Percentiles rank a stretch among this genome's conserved stretches.
These are phyloP conservation scores for Trapa incisa DNA, from an alignment of 345 rosid genomes.

Conservation along the genomic window DNA sequence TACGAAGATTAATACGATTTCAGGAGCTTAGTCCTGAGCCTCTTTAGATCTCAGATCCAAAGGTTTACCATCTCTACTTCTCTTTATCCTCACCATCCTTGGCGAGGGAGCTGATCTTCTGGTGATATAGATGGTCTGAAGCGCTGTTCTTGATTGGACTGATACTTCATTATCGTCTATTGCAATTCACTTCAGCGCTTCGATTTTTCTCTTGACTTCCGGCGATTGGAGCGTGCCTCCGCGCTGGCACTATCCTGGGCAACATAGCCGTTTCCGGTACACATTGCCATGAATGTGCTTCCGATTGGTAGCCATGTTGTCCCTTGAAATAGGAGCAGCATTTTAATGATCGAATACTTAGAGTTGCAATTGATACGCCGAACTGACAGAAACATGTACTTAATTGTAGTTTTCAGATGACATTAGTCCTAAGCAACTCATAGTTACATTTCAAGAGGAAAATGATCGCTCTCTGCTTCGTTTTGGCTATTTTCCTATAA, in stretches of 20 bases:
- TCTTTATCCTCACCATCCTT: slow-evolving; percentile 1
- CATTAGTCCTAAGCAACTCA: slow-evolving; percentile 1
- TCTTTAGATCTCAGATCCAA: slow-evolving; percentile 26
- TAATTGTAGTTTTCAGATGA: not conserved
- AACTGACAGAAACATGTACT: not conserved
- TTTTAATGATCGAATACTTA: not conserved
- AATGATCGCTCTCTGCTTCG: not conserved
- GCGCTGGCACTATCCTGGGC: not conserved
- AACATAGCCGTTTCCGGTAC: slow-evolving; percentile 1
- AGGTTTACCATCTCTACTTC: slow-evolving; percentile 6
- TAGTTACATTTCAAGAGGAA: not conserved
- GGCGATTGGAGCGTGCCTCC: not conserved
- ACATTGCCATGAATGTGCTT: not conserved
- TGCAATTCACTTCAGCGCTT: not conserved
- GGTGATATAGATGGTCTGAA: not conserved
- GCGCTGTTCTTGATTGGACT: not conserved
- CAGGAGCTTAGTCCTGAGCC: not conserved
- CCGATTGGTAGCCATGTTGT: not conserved
- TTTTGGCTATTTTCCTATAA: not conserved
- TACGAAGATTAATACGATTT: slow-evolving; percentile 1
- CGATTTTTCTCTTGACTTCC: slow-evolving; percentile 5
- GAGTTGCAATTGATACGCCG: not conserved
- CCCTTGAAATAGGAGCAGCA: not conserved
- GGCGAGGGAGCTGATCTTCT: not conserved
- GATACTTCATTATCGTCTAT: slow-evolving; percentile 1